Percentiles rank a stretch among this genome's conserved stretches.
Evolutionary conservation across 257 asterid species (phyloP).

Genomic region (Solanum medicagineum): DNA sequence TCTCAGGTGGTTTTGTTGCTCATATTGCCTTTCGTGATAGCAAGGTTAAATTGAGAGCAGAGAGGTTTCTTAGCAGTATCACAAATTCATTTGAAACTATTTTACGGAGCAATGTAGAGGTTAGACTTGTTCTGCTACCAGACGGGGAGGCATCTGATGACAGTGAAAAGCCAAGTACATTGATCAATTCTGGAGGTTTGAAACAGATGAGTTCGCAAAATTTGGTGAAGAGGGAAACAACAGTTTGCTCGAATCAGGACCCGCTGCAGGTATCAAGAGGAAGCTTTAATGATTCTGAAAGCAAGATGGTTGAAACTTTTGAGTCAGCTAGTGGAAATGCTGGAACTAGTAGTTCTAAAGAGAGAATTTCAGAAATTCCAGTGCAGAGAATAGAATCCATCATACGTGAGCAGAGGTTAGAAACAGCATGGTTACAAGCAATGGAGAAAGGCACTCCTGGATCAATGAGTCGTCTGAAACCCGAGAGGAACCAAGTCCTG

Average conservation of each 20-base stretch:
- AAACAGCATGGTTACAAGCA: conserved; percentile 91
- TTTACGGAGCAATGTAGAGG: conserved; percentile 69
- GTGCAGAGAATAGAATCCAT: conserved; percentile 73
- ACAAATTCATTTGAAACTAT: conserved; percentile 74
- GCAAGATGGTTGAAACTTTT: conserved; percentile 6
- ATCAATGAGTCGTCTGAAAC: conserved; percentile 42
- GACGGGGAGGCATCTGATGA: conserved; percentile 10
- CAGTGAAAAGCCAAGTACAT: conserved; percentile 1
- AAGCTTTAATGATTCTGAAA: conserved; percentile 24
- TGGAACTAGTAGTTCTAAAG: conserved; percentile 21
- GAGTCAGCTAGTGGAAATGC: conserved; percentile 26
- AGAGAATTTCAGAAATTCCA: conserved; percentile 35
- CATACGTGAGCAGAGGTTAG: conserved; percentile 71
- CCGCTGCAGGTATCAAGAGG: conserved; percentile 15
- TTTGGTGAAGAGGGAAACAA: neutral
- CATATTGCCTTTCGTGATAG: conserved; percentile 64
- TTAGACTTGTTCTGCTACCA: conserved; percentile 46
- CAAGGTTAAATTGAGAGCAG: conserved; percentile 69
- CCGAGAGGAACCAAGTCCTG: conserved; percentile 81
- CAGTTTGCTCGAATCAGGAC: conserved; percentile 8
- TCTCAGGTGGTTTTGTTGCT: conserved; percentile 73
- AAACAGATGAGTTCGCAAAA: conserved; percentile 10
- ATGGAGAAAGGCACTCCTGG: conserved; percentile 75
- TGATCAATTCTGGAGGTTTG: conserved; percentile 22
- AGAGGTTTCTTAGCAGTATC: conserved; percentile 91